Evolutionary conservation across 139 green algal species (phyloP).

Genomic region (Astrephomene gubernaculifera): DNA sequence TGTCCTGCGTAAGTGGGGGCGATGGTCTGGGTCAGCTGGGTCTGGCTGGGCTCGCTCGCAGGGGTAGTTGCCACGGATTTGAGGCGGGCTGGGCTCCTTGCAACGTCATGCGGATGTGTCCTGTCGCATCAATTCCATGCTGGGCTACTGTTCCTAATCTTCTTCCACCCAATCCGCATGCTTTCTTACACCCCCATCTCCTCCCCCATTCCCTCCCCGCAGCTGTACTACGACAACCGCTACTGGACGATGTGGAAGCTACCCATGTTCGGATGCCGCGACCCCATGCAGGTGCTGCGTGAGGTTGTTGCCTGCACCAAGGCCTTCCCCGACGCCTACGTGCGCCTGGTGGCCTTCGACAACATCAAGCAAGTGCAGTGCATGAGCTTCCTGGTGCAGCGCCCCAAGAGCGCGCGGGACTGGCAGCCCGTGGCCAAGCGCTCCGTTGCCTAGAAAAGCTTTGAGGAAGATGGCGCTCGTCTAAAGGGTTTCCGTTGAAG

Average conservation of each 20-base stretch:
- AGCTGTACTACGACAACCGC: conserved; percentile 92
- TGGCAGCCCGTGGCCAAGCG: conserved; percentile 68
- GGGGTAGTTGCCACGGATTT: neutral
- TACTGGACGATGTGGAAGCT: conserved; percentile 99
- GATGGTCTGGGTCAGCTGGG: neutral
- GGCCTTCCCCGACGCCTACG: conserved; percentile 94
- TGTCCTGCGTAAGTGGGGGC: conserved; percentile 64
- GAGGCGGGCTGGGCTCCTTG: neutral
- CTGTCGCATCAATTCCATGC: no score
- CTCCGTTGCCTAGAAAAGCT: conserved; percentile 44
- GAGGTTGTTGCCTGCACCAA: conserved; percentile 89
- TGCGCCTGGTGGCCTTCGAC: conserved; percentile 94
- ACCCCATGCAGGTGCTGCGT: conserved; percentile 90
- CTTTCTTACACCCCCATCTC: neutral
- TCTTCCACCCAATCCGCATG: no score
- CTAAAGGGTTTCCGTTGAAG: no score
- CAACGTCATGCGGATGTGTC: neutral
- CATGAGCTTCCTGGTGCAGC: conserved; percentile 76
- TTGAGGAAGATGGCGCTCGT: no score
- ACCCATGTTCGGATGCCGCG: conserved; percentile 99
- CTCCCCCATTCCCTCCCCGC: conserved; percentile 21
- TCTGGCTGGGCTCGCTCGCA: no score
- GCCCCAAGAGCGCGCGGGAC: conserved; percentile 60
- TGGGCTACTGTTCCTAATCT: no score
- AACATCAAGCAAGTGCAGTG: conserved; percentile 76